Evolutionary conservation across 176 grass and related monocot genomes (phyloP), one percentile per base, ranked within the genome.

Genomic region (Cenchrus fungigraminus): DNA sequence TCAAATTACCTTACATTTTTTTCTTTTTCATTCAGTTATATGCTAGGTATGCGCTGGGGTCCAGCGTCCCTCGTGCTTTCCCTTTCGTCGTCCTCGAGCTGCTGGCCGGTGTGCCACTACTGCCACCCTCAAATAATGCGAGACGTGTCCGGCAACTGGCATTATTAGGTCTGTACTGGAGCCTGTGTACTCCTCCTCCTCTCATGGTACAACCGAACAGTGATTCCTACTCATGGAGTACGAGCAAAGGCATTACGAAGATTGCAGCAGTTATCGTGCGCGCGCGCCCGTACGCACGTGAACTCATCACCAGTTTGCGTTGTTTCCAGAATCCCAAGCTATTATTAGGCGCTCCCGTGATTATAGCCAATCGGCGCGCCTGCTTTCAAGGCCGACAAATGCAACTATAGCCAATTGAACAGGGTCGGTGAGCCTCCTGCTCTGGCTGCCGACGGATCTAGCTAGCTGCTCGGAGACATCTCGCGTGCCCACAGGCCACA

Each of bases 341-440:
- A 87, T 87, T 68, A 74, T 83, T 87, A 83, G 79, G 11, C 43
- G 52, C 20, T 52, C 72, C 78, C 42, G 14, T 73, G 66, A 86
- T 90, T 86, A 90, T 86, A 90, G 9, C 79, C 42, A 86, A 74
- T 66, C 49, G 5, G 40, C 66, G 10, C 79, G 10, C 79, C 84
- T 65, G 74, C 22, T 79, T 74, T 86, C 34, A 59, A 59, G 84
- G 79, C 68, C 43, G n/a, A 45, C 55, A 74, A 13, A 13, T 17
- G 58, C 51, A 47, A 42, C 25, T 10, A 49, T 15, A 76, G 25
- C 22, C 31, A 37, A 40, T 80, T 80, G 53, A 54, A 80, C 63
- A 37, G 9, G 29, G 29, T 40, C 37, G 37, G 37, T 40, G 37
- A 40, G 37, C 37, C 37, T 40, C 25, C 25, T 25, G 25, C 25